These are phyloP conservation scores for Yamadazyma songkhlaensis DNA, from an alignment of 1,139 yeast species.

Conservation along the genomic window DNA sequence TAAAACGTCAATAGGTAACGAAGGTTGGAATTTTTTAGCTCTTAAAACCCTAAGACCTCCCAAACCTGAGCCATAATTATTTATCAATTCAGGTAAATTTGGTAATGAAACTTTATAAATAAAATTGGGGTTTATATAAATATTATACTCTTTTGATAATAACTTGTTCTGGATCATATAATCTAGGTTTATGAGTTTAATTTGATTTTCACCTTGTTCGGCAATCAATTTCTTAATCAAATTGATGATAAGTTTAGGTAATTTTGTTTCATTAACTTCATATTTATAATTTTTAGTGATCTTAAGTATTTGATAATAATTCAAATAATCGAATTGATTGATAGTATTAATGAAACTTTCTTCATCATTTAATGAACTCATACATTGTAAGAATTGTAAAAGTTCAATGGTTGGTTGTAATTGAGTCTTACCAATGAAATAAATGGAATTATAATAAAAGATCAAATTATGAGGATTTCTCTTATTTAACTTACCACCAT, in stretches of 20 bases:
- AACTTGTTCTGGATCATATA: conserved; percentile 45
- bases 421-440: conserved; percentile 60
- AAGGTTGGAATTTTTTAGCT: conserved; percentile 57
- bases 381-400: conserved; percentile 87
- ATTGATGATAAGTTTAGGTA: conserved; percentile 47
- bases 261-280: conserved; percentile 73
- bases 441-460: conserved; percentile 57
- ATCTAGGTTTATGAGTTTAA: conserved; percentile 29
- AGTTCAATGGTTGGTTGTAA: conserved; percentile 75
- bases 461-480: conserved; percentile 31
- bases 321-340: conserved; percentile 55
- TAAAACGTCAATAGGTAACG: conserved; percentile 54
- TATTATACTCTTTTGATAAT: conserved; percentile 38
- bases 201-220: conserved; percentile 41
- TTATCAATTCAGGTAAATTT: conserved; percentile 55
- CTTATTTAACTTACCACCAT: conserved; percentile 14
- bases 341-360: conserved; percentile 58
- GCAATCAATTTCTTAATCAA: conserved; percentile 30
- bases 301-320: conserved; percentile 68
- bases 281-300: conserved; percentile 75
- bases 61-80: conserved; percentile 59
- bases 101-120: conserved; percentile 57
- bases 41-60: conserved; percentile 49
- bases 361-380: conserved; percentile 58
- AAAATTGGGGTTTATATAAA: conserved; percentile 48